phyloP scores from a whole-genome alignment of 176 grass and related monocot species.

The Elymus sibiricus region DNA sequence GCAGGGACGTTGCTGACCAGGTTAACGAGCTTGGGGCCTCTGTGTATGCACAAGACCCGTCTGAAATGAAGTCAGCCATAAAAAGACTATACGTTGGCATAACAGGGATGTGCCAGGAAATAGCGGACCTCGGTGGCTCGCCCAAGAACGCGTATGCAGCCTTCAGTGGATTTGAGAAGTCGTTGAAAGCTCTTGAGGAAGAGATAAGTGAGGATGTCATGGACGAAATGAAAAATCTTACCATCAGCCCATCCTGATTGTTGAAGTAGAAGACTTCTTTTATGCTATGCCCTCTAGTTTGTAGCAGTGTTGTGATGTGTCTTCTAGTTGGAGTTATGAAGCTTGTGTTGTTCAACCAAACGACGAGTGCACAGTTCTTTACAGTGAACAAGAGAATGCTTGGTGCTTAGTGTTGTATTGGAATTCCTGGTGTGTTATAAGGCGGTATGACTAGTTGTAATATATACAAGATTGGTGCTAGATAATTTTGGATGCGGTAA shows the following conservation, averaged over 20 bases:
- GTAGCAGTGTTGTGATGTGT: background rate
- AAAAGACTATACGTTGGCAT: constrained; percentile 30
- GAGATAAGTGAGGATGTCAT: constrained; percentile 50
- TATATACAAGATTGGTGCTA: background rate
- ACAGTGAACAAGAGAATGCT: background rate
- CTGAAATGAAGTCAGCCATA: constrained; percentile 53
- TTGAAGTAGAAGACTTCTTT: background rate
- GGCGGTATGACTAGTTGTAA: background rate
- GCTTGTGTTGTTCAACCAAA: background rate
- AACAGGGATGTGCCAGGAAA: constrained; percentile 44
- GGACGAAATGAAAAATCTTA: constrained; percentile 46
- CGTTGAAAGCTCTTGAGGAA: constrained; percentile 50
- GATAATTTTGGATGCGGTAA: background rate
- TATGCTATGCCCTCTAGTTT: background rate
- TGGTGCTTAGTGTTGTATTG: background rate
- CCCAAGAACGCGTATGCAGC: constrained; percentile 35
- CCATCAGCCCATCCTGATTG: constrained; percentile 7
- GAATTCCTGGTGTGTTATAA: background rate
- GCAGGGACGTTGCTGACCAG: constrained; percentile 59
- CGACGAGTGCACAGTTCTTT: background rate
- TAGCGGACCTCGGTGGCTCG: constrained; percentile 43
- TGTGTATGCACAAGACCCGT: constrained; percentile 66
- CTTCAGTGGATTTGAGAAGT: constrained; percentile 54
- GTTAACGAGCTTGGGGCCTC: constrained; percentile 80
- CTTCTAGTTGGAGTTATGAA: background rate